phyloP scores from a whole-genome alignment of 345 rosid species.

The Pugionium cornutum region DNA sequence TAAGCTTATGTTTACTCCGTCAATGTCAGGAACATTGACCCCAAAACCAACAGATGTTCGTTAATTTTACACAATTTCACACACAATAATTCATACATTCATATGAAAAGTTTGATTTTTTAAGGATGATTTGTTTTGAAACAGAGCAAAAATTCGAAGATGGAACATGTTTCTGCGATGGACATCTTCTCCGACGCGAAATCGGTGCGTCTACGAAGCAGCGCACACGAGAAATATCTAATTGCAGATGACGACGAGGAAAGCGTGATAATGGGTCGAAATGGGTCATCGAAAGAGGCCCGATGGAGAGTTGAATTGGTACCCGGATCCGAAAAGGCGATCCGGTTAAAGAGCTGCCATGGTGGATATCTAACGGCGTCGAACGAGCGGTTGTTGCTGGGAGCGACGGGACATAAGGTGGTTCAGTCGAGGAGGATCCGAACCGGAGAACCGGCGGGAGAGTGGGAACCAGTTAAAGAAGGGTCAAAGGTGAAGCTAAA shows the following conservation, averaged over 20 bases:
- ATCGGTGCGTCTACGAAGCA: constrained; percentile 60
- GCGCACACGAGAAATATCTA: constrained; percentile 73
- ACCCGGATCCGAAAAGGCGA: constrained; percentile 46
- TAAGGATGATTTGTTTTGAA: constrained; percentile 4
- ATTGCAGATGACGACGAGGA: constrained; percentile 73
- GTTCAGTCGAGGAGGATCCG: constrained; percentile 54
- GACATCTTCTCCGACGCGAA: constrained; percentile 68
- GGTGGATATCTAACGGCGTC: constrained; percentile 81
- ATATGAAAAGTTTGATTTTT: too few relatives aligned
- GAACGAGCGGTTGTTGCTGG: constrained; percentile 61
- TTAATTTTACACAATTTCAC: background rate
- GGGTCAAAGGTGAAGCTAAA: constrained; percentile 51
- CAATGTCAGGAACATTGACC: constrained; percentile 39
- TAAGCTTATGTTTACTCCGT: constrained; percentile 44
- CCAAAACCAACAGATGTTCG: constrained; percentile 38
- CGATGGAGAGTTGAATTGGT: constrained; percentile 69
- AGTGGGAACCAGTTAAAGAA: constrained; percentile 75
- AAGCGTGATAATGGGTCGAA: constrained; percentile 59
- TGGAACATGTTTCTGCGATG: constrained; percentile 41
- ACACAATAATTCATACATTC: background rate
- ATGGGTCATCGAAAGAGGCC: constrained; percentile 62
- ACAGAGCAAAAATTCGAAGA: constrained; percentile 30
- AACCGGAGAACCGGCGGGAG: constrained; percentile 54
- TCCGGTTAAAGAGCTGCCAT: constrained; percentile 71
- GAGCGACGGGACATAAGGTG: constrained; percentile 78